phyloP scores from a whole-genome alignment of 2,329 filamentous ascomycete genomes.

The Trichophyton verrucosum region DNA sequence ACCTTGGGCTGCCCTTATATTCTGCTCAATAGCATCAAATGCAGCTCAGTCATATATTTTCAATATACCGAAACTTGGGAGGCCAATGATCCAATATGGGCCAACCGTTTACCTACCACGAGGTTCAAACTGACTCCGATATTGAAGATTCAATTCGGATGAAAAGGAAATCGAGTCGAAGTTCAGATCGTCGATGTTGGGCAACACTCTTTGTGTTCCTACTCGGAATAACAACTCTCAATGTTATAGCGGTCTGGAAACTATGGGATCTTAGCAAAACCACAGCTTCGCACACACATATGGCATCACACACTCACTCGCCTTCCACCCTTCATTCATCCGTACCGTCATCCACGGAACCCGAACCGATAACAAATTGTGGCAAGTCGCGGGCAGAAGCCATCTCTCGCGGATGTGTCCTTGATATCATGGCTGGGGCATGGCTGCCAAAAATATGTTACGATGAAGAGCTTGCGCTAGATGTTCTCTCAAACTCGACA shows the following conservation, averaged over 20 bases:
- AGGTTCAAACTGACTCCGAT: background rate
- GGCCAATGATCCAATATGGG: background rate
- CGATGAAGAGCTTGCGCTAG: slow-evolving; percentile 5
- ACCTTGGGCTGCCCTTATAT: background rate
- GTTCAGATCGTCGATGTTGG: background rate
- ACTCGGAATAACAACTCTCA: background rate
- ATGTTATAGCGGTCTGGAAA: background rate
- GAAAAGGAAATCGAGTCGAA: background rate
- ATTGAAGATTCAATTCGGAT: background rate
- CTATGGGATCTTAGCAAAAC: background rate
- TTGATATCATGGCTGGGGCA: slow-evolving; percentile 9
- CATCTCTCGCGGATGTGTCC: slow-evolving; percentile 5
- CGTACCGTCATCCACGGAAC: background rate
- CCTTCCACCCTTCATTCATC: background rate
- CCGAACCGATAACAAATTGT: background rate
- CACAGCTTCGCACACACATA: background rate
- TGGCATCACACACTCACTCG: background rate
- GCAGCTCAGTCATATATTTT: background rate
- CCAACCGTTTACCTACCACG: background rate
- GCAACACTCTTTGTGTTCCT: background rate
- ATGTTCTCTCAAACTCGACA: background rate
- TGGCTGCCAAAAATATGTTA: slow-evolving; percentile 11
- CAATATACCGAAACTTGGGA: background rate
- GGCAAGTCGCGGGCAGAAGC: slow-evolving; percentile 9
- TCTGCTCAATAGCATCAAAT: too few relatives aligned